Evolutionary conservation across 257 asterid genomes (phyloP).

Genomic region (Solanum corneliomulleri): DNA sequence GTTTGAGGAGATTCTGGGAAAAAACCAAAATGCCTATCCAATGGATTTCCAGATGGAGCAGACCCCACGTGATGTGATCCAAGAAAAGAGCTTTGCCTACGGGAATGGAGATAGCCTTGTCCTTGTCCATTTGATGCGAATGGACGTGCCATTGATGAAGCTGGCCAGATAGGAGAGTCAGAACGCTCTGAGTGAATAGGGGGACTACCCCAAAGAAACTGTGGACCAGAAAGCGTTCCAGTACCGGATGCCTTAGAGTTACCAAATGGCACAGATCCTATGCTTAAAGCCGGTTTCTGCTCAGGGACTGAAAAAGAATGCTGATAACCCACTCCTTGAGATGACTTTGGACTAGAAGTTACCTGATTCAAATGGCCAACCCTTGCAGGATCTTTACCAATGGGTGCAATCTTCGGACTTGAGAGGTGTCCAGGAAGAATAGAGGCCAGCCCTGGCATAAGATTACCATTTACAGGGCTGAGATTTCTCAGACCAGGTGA

Average conservation of each 20-base stretch:
- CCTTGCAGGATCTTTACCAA: slow-evolving; percentile 64
- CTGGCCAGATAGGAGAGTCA: slow-evolving; percentile 45
- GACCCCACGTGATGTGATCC: slow-evolving; percentile 81
- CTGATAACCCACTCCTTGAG: slow-evolving; percentile 23
- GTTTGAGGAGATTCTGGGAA: slow-evolving; percentile 81
- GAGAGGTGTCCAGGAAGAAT: slow-evolving; percentile 57
- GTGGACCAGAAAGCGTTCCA: slow-evolving; percentile 90
- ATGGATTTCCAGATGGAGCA: slow-evolving; percentile 77
- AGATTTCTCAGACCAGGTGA: slow-evolving; percentile 48
- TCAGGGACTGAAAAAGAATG: slow-evolving; percentile 35
- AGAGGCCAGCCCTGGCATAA: slow-evolving; percentile 76
- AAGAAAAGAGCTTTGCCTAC: slow-evolving; percentile 37
- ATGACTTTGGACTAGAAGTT: slow-evolving; percentile 1
- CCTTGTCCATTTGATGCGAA: slow-evolving; percentile 39
- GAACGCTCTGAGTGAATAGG: slow-evolving; percentile 47
- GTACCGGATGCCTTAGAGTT: slow-evolving; percentile 52
- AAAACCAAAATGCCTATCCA: slow-evolving; percentile 73
- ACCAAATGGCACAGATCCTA: slow-evolving; percentile 39
- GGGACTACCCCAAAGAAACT: slow-evolving; percentile 98
- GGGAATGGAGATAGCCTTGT: slow-evolving; percentile 40
- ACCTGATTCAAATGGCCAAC: slow-evolving; percentile 29
- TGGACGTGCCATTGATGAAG: slow-evolving; percentile 39
- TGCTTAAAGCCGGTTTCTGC: slow-evolving; percentile 43
- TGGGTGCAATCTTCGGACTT: slow-evolving; percentile 81
- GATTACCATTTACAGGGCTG: slow-evolving; percentile 54